Base-by-base conservation (phyloP, 148 eudicot genomes). In the Arctostaphylos glauca region DNA sequence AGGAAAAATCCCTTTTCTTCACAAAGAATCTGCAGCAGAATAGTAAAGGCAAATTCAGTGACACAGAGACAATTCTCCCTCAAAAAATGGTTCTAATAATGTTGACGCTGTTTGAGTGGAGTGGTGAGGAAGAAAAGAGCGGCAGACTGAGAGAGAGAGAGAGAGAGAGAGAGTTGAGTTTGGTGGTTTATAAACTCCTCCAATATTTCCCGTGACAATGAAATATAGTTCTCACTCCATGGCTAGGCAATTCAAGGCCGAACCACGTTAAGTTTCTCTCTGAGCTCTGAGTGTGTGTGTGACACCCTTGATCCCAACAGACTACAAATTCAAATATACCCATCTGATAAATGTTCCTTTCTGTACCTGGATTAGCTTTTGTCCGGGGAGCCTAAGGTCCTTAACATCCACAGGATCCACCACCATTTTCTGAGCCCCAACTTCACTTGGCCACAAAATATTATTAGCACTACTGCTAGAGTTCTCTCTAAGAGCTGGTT, bases 361-460 rank as follows among this genome's bases (percentile, higher is more conserved):
- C n/a, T 48, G 49, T 87, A 96, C 99, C 93, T 94, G 91, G 77
- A 96, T 91, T 74, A 88, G 94, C 93, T 94, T 93, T 83, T 92
- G 98, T 31, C 97, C 94, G 4, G 96, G 91, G 64, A 79, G 83
- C 79, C 87, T 81, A 77, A 96, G 94, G 88, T 96, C 96, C 85
- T 94, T 98, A 56, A 96, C 95, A 73, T 86, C 75, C 38, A 94
- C 87, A 0, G 97, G 97, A 80, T 94, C 94, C 73, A 90, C 56
- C 81, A 90, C 60, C 81, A 88, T 84, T 77, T 87, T 81, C 75
- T 88, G 85, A 78, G 89, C 86, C 52, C 92, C 94, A 74, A 89
- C 86, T 83, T 94, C 97, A 83, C 87, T 88, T 25, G 91, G 94
- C 98, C 97, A 94, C 19, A 91, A 90, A 68, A 84, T 90, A 77